Base-by-base conservation (phyloP, 192 early-diverging fungal genomes). In the Helicostylum pulchrum region DNA sequence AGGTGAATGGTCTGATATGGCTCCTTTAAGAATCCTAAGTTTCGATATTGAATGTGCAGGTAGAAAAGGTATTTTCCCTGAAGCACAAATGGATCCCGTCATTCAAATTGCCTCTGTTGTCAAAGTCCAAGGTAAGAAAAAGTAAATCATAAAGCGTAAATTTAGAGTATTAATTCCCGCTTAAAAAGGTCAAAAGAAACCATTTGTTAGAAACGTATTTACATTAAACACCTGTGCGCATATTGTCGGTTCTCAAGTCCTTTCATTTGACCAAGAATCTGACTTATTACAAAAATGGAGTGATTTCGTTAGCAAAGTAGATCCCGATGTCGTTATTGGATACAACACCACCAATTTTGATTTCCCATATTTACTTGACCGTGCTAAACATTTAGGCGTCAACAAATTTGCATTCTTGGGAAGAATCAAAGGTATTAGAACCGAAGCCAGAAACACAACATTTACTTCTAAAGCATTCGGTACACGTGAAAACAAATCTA, bases 1-100 rank as follows among this genome's bases (percentile, higher is more conserved):
- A 59, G 89, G 86, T 54, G 90, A 96, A 48, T 98, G 93, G 92
- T 90, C 88, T 17, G 88, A 93, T 65, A 87, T 95, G 55, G 97
- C 97, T 4, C 97, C 97, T 2, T 79, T 97, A 39, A 85, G 97
- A 43, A 90, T 99, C 60, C 69, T 99, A 47, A 94, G 92, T 65
- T 95, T 99, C 65, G 97, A 99, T 89, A 99, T 99, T 61, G 97
- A 99, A 77, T 99, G 97, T 58, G 91, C 93, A 26, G 97, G 97
- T 23, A 80, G 97, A 12, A 91, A 94, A 65, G 97, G 97, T 52
- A 77, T 95, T 21, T 99, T 99, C 53, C 97, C 97, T 5, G 97
- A 99, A 54, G 80, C 97, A 26, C 71, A 90, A 58, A 64, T 85
- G 3, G 97, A 99, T 66, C 92, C 95, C 0, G 91, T 99, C 43